phyloP scores from a whole-genome alignment of 2,329 filamentous ascomycete species.

The Exophiala sideris region DNA sequence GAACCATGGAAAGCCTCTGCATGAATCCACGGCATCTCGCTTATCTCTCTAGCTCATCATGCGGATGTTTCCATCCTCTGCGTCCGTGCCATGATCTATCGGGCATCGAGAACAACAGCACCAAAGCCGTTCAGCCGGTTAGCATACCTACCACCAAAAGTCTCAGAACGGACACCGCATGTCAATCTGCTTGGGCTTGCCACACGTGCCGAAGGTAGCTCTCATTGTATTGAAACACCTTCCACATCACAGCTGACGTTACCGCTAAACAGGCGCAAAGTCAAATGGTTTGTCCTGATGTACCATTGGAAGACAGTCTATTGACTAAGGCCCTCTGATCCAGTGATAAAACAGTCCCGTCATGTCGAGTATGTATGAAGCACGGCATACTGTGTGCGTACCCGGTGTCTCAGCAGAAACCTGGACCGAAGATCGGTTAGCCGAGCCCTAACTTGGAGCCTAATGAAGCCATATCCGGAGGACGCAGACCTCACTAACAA shows the following conservation, averaged over 20 bases:
- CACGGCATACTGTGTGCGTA: slow-evolving; percentile 4
- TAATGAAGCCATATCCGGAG: too few species aligned
- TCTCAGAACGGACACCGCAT: background rate
- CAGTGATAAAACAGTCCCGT: slow-evolving; percentile 4
- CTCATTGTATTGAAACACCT: too few species aligned
- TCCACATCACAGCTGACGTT: background rate
- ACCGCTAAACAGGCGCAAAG: slow-evolving; percentile 1
- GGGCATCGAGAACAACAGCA: too few species aligned
- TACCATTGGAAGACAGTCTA: background rate
- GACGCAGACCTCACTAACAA: too few species aligned
- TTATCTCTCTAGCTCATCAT: background rate
- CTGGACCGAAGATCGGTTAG: slow-evolving; percentile 9
- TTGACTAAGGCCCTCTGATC: background rate
- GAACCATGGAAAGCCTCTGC: slow-evolving; percentile 2
- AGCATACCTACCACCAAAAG: background rate
- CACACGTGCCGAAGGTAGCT: slow-evolving; percentile 4
- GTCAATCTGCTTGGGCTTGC: slow-evolving; percentile 5
- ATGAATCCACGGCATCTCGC: slow-evolving; percentile 5
- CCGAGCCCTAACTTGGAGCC: too few species aligned
- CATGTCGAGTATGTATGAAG: slow-evolving; percentile 3
- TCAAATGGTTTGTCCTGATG: slow-evolving; percentile 6
- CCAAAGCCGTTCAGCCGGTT: too few species aligned
- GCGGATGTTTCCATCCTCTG: background rate
- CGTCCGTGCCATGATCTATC: too few species aligned
- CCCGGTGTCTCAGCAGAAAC: slow-evolving; percentile 1